A percentile compares a stretch with the other conserved stretches of the same genome.
These are phyloP conservation scores for Kodamaea alishanica DNA, from an alignment of 1,139 yeast genomes.

Conservation along the genomic window DNA sequence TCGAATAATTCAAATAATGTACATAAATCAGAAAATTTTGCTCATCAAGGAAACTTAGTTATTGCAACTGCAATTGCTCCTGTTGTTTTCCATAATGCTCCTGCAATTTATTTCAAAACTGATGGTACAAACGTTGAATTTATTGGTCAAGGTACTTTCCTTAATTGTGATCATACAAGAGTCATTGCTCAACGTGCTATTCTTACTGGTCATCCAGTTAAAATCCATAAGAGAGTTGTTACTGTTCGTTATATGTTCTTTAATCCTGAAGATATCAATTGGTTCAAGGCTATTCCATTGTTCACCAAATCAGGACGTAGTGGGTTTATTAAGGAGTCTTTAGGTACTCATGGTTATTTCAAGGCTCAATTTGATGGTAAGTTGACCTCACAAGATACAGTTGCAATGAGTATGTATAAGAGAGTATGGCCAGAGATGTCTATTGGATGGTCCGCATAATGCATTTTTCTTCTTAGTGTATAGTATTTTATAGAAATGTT, in stretches of 20 bases:
- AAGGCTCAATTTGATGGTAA: slow-evolving; percentile 94
- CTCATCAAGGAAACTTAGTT: slow-evolving; percentile 68
- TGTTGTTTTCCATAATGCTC: slow-evolving; percentile 77
- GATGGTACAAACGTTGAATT: slow-evolving; percentile 53
- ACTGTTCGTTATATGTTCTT: slow-evolving; percentile 98
- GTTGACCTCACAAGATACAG: slow-evolving; percentile 85
- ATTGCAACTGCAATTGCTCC: slow-evolving; percentile 91
- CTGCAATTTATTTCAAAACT: slow-evolving; percentile 66
- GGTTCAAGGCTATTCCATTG: slow-evolving; percentile 89
- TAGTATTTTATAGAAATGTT: no score
- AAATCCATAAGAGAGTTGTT: slow-evolving; percentile 88
- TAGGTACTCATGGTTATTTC: slow-evolving; percentile 98
- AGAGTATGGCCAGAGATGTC: slow-evolving; percentile 81
- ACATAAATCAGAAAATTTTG: slow-evolving; percentile 78
- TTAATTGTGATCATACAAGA: slow-evolving; percentile 82
- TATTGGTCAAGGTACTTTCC: slow-evolving; percentile 86
- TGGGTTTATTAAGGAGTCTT: slow-evolving; percentile 89
- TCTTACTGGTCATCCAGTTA: slow-evolving; percentile 91
- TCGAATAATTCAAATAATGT: slow-evolving; percentile 79
- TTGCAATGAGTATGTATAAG: slow-evolving; percentile 91
- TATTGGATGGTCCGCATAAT: slow-evolving; percentile 22
- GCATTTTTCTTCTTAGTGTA: no score
- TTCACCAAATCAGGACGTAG: slow-evolving; percentile 90
- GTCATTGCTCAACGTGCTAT: slow-evolving; percentile 84
- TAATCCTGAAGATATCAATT: slow-evolving; percentile 81